These are phyloP conservation scores for Teratosphaeria viscida DNA, from an alignment of 2,329 filamentous ascomycete genomes.

Conservation along the genomic window DNA sequence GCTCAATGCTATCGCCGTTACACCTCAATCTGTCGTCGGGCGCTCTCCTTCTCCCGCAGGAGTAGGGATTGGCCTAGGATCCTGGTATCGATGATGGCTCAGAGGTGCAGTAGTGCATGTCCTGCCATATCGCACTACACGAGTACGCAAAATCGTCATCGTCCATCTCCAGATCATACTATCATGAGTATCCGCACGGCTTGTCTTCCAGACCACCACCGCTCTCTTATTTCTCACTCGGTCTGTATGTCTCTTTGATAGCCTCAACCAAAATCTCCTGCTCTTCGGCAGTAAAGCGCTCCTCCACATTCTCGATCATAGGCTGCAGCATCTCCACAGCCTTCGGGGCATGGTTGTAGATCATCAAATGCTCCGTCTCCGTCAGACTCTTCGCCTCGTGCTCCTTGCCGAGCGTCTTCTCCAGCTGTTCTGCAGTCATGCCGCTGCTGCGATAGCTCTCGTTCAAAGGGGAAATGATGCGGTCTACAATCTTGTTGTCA, in stretches of 20 bases:
- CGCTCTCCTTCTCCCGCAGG: too few species aligned
- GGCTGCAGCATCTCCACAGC: slow-evolving; percentile 24
- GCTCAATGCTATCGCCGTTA: too few species aligned
- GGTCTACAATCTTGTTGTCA: slow-evolving; percentile 13
- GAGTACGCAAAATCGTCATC: background rate
- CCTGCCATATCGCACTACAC: too few species aligned
- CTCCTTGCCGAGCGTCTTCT: slow-evolving; percentile 19
- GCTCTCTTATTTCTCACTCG: slow-evolving; percentile 3
- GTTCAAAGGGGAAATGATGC: slow-evolving; percentile 17
- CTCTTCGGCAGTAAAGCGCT: slow-evolving; percentile 23
- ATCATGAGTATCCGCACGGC: background rate
- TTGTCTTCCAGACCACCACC: background rate
- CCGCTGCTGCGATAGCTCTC: slow-evolving; percentile 14
- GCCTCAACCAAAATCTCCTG: slow-evolving; percentile 21
- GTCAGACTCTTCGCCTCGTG: slow-evolving; percentile 24
- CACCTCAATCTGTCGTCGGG: too few species aligned
- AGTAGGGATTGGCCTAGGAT: too few species aligned
- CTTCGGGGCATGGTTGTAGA: slow-evolving; percentile 25
- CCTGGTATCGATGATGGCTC: too few species aligned
- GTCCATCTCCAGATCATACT: background rate
- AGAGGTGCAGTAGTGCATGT: too few species aligned
- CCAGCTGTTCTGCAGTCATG: slow-evolving; percentile 16
- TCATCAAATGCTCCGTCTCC: slow-evolving; percentile 24
- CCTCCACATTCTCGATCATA: slow-evolving; percentile 26
- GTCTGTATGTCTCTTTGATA: slow-evolving; percentile 13